A percentile compares a stretch with the other conserved stretches of the same genome.
Evolutionary conservation across 2,329 filamentous ascomycete species (phyloP).

Genomic region (Fusarium duplospermum): DNA sequence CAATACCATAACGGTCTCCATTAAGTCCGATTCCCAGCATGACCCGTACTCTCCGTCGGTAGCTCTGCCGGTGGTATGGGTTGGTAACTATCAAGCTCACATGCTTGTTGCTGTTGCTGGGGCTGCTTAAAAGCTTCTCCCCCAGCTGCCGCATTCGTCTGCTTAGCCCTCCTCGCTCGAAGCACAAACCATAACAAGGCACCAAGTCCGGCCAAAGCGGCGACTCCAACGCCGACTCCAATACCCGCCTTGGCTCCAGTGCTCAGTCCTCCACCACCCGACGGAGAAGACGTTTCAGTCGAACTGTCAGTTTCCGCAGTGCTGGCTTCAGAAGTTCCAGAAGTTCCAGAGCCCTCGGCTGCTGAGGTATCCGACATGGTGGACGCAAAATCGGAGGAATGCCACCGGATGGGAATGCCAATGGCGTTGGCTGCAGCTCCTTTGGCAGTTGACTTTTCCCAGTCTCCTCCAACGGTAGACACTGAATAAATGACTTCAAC

Average conservation of each 20-base stretch:
- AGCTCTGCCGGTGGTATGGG: background rate
- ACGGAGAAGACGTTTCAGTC: background rate
- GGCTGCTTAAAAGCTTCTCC: background rate
- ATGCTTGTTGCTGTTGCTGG: background rate
- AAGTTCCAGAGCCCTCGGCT: background rate
- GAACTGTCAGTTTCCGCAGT: background rate
- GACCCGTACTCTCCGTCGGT: background rate
- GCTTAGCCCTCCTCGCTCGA: background rate
- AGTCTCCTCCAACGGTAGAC: background rate
- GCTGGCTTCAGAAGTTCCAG: background rate
- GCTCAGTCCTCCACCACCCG: background rate
- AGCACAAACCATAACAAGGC: background rate
- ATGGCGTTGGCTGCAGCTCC: background rate
- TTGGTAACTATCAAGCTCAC: background rate
- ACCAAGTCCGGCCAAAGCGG: background rate
- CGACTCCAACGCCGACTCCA: background rate
- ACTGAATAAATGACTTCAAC: background rate
- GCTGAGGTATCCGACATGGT: background rate
- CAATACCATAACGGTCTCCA: background rate
- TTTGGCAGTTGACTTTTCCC: background rate
- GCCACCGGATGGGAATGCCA: background rate
- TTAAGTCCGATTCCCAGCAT: background rate
- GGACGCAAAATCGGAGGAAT: background rate
- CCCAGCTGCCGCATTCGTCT: background rate
- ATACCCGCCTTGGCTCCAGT: background rate